A percentile compares a stretch with the other conserved stretches of the same genome.
Evolutionary conservation across 768 basidiomycete species (phyloP).

Genomic region (Tephrocybe sp.): DNA sequence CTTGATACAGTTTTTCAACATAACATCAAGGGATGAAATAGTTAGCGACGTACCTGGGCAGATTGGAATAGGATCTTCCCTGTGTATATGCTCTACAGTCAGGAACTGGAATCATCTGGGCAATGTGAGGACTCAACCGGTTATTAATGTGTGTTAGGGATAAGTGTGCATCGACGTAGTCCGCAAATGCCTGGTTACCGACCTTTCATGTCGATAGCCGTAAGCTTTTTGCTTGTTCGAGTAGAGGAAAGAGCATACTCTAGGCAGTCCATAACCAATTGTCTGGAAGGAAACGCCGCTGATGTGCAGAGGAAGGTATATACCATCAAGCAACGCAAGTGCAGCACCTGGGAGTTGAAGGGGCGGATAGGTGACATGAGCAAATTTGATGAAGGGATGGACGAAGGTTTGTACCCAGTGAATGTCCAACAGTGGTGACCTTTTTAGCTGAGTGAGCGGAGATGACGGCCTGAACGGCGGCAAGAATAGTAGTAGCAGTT

Average conservation of each 20-base stretch:
- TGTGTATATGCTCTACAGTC: not conserved
- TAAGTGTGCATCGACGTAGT: slow-evolving; percentile 45
- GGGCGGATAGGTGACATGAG: too few relatives aligned
- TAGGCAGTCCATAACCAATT: slow-evolving; percentile 19
- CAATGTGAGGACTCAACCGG: slow-evolving; percentile 15
- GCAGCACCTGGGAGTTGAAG: slow-evolving; percentile 36
- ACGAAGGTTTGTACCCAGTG: slow-evolving; percentile 24
- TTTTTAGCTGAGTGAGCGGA: slow-evolving; percentile 15
- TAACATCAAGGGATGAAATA: not conserved
- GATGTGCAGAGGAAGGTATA: slow-evolving; percentile 39
- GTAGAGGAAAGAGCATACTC: slow-evolving; percentile 5
- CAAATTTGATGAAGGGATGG: not conserved
- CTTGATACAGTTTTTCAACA: slow-evolving; percentile 4
- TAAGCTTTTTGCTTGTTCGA: not conserved
- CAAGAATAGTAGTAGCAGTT: slow-evolving; percentile 23
- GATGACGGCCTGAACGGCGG: slow-evolving; percentile 25
- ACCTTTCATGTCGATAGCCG: slow-evolving; percentile 24
- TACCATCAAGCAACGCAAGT: slow-evolving; percentile 34
- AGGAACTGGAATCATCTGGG: not conserved
- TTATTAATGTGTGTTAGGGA: slow-evolving; percentile 50
- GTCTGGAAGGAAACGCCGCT: slow-evolving; percentile 12
- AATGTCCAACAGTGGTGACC: slow-evolving; percentile 34
- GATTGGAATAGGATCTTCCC: slow-evolving; percentile 30
- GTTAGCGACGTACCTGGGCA: slow-evolving; percentile 15
- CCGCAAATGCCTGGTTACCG: slow-evolving; percentile 53